Evolutionary conservation across 2,329 filamentous ascomycete species (phyloP), one percentile per base, ranked within the genome.

Genomic region (Rutstroemia sydowiana): DNA sequence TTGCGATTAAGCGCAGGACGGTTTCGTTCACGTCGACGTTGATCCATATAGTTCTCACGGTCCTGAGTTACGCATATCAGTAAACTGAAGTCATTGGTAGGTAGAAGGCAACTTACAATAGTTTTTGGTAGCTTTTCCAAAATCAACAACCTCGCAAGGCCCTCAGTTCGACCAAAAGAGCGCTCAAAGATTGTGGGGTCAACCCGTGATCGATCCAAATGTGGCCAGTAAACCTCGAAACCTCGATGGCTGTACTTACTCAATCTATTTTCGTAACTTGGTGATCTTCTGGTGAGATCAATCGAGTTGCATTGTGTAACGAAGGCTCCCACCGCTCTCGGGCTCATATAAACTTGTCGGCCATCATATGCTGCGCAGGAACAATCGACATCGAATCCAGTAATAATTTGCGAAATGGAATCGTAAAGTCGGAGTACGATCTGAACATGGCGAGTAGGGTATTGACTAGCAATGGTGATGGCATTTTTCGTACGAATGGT

Each of bases 151-250:
- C 89, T 77, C 23, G 89, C 88, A 18, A 95, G 76, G 2, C 89
- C 89, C 21, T 88, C 73, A 0, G 86, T 90, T 36, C 86, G 75
- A 45, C 76, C 75, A 61, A 95, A 95, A 52, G 82, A 88, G 45
- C 89, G 75, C 68, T 95, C 89, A 56, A 87, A 95, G 45, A 95
- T 90, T 20, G 88, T 95, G 5, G 89, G 89, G 60, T 95, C 88
- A 49, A 95, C 73, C 10, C 79, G 78, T n/a, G 79, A 78, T 16
- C 88, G 80, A 56, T 93, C 84, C 13, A 95, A 73, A 9, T 81
- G 74, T 1, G 84, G 77, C 82, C 87, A 95, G 65, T 87, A 85
- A 0, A 92, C 80, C 67, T 95, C 89, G 58, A 95, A 95, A 14
- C 88, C 87, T 40, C 88, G 76, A 63, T 87, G 87, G 13, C 85